These are phyloP conservation scores for Pisolithus albus DNA, from an alignment of 768 basidiomycete species.

Conservation along the genomic window DNA sequence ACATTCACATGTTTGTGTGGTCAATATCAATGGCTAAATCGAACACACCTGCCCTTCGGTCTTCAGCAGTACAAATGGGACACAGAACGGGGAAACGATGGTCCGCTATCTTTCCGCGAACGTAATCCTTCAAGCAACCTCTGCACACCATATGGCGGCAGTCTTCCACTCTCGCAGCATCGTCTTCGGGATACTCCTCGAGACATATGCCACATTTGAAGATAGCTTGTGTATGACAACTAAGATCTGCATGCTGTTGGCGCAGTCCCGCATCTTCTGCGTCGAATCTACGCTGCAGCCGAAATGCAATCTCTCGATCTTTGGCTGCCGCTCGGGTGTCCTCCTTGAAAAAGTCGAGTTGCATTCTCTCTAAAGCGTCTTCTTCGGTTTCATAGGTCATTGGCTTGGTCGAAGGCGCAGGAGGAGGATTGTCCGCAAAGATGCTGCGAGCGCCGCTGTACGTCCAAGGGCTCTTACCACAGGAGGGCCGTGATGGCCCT, in stretches of 20 bases:
- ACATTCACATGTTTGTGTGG: not conserved
- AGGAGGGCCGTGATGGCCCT: slow-evolving; percentile 15
- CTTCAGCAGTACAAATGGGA: slow-evolving; percentile 43
- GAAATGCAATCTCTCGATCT: slow-evolving; percentile 16
- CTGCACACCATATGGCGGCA: slow-evolving; percentile 54
- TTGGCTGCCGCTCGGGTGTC: slow-evolving; percentile 1
- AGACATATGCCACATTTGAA: slow-evolving; percentile 55
- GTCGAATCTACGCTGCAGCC: slow-evolving; percentile 34
- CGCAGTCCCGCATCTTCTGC: slow-evolving; percentile 34
- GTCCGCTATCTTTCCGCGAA: slow-evolving; percentile 41
- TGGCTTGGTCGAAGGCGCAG: slow-evolving; percentile 10
- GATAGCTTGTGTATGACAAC: slow-evolving; percentile 20
- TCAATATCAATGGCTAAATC: not conserved
- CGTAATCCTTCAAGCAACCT: slow-evolving; percentile 40
- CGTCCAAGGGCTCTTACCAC: not conserved
- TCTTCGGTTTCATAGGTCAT: slow-evolving; percentile 10
- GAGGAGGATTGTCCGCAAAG: slow-evolving; percentile 22
- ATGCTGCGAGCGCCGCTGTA: slow-evolving; percentile 10
- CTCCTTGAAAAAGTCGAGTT: slow-evolving; percentile 7
- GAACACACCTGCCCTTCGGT: slow-evolving; percentile 26
- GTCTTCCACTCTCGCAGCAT: slow-evolving; percentile 33
- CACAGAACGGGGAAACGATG: slow-evolving; percentile 55
- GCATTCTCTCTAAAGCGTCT: slow-evolving; percentile 12
- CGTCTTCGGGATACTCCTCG: slow-evolving; percentile 40
- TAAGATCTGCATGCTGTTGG: slow-evolving; percentile 29